Base-by-base conservation (phyloP, 2,329 filamentous ascomycete species). In the Neonectria coccinea region DNA sequence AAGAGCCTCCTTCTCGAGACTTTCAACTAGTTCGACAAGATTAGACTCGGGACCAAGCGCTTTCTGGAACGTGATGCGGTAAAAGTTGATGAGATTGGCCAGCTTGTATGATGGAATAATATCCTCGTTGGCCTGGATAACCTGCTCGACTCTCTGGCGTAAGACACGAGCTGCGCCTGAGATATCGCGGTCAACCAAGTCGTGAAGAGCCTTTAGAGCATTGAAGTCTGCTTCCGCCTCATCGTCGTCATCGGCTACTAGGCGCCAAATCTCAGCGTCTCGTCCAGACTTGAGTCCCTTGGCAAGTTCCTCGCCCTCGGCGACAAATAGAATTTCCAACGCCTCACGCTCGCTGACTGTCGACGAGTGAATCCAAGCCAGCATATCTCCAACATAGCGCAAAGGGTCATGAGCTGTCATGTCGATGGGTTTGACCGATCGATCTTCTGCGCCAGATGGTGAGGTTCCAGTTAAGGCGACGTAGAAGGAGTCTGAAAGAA, bases 281-380 rank as follows among this genome's bases (percentile, higher is more conserved):
- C 92, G 85, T 0, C 93, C 93, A 47, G 90, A 89, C 74, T 93
- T 89, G 27, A 97, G 90, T 1, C 91, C 93, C 68, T 89, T 92
- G 27, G 91, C 91, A 61, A 98, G 92, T 73, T 97, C 93, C 67
- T 96, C 92, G 2, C 92, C 94, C 67, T 97, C 94, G 0, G 92
- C 91, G 45, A 97, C 90, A 75, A 99, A 99, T 1, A 99, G 83
- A 2, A 93, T 89, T 77, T 98, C 95, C 6, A 99, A 84, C 0
- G 94, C 94, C 79, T 99, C 96, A 56, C 92, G 88, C 78, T 99
- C 96, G 33, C 95, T 97, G 1, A 99, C 96, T 0, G 95, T 91
- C 3, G 94, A 92, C 0, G 96, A 97, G 77, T 99, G 96, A 6
- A 92, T 89, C 96, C 96, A 99, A 5, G 96, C 96, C 14, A 99